Evolutionary conservation across 441 rosid species (phyloP), one percentile per base, ranked within the genome.

Genomic region (Adansonia madagascariensis): DNA sequence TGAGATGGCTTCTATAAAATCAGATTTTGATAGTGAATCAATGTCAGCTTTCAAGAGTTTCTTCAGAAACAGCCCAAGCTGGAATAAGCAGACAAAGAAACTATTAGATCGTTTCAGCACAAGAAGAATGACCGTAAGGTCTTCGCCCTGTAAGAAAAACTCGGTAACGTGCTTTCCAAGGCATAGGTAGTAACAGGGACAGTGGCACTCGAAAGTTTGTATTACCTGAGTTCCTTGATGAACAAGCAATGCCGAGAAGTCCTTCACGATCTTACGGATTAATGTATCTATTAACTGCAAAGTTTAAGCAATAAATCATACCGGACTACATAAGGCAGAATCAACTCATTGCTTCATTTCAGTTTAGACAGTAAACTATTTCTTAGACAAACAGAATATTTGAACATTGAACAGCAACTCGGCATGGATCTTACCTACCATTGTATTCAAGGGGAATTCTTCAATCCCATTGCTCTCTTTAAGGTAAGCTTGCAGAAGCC

Each of bases 171-270:
- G n/a, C 41, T 61, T 61, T 27, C n/a, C 65, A 27, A 61, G 65
- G 65, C 65, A 61, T 24, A 24, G 22, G 20, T 24, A 50, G 52
- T 50, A 71, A 66, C 24, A 8, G 41, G 56, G 62, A 43, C 43
- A 10, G 4, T 70, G 56, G 24, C 44, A 39, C 64, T 46, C 44
- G 60, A 65, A 11, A 77, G 64, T 46, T 75, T 39, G 14, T n/a
- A 35, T 31, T 89, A 93, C 99, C 96, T 92, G 95, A 64, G 89
- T 89, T 79, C 98, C 95, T 77, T 92, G 98, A 76, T 97, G 89
- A 83, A 89, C 94, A 60, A 94, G 86, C 79, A 91, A 69, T 18
- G 92, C 91, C 0, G 97, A 93, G 84, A 95, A 94, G 87, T 95
- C 98, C 84, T 92, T 92, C 46, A 94, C 92, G 53, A 92, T 95